phyloP scores from a whole-genome alignment of 2,329 filamentous ascomycete species.

The Sarocladiaceae sp. region DNA sequence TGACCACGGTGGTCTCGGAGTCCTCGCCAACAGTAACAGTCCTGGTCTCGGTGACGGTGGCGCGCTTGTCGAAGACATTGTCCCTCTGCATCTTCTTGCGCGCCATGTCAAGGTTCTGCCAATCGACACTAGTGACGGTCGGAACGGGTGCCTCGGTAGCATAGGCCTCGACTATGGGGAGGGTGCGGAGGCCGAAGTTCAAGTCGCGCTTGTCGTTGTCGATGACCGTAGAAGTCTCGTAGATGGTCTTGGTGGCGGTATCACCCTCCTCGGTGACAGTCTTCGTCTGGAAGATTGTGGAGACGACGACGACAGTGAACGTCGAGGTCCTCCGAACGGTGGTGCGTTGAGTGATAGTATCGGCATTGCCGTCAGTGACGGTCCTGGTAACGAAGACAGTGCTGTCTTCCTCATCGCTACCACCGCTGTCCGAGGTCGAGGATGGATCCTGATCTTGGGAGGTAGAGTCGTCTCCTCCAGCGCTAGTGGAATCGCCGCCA shows the following conservation, averaged over 20 bases:
- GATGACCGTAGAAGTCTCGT: slow-evolving; percentile 28
- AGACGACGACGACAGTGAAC: slow-evolving; percentile 15
- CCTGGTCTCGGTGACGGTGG: slow-evolving; percentile 22
- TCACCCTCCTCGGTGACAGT: slow-evolving; percentile 23
- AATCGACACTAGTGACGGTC: slow-evolving; percentile 2
- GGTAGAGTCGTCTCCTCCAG: neutral
- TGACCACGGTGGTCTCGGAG: slow-evolving; percentile 19
- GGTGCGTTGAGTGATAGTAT: slow-evolving; percentile 8
- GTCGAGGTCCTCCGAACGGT: slow-evolving; percentile 14
- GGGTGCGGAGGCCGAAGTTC: slow-evolving; percentile 1
- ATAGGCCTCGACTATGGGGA: slow-evolving; percentile 3
- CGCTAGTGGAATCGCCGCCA: neutral
- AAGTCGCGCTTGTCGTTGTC: slow-evolving; percentile 26
- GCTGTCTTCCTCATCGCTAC: slow-evolving; percentile 16
- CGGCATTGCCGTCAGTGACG: slow-evolving; percentile 18
- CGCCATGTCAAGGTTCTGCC: slow-evolving; percentile 1
- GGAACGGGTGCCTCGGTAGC: slow-evolving; percentile 6
- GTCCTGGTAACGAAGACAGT: slow-evolving; percentile 25
- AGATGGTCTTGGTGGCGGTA: slow-evolving; percentile 28
- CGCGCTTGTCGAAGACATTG: slow-evolving; percentile 25
- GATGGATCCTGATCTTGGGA: neutral
- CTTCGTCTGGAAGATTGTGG: slow-evolving; percentile 22
- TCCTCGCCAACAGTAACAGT: slow-evolving; percentile 24
- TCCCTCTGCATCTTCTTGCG: slow-evolving; percentile 8
- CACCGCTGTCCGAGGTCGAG: neutral